A percentile compares a stretch with the other conserved stretches of the same genome.
phyloP scores from a whole-genome alignment of 2,329 filamentous ascomycete genomes.

The Diaporthe nobilis region DNA sequence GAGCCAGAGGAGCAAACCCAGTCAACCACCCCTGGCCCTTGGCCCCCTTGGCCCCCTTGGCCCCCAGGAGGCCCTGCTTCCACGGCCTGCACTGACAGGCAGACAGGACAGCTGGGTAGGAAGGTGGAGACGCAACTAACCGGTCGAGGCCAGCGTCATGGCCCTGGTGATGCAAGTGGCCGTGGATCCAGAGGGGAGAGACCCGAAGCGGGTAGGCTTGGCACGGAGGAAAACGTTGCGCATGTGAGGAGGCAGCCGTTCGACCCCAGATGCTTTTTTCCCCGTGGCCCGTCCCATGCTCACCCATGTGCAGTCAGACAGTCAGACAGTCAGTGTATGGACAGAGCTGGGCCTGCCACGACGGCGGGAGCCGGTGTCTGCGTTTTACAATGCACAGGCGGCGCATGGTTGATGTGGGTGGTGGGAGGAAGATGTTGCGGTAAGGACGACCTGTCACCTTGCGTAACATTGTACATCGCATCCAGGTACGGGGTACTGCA shows the following conservation, averaged over 20 bases:
- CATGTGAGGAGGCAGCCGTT: constrained; percentile 17
- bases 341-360: neutral
- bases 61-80: neutral
- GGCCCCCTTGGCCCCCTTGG: too few relatives aligned
- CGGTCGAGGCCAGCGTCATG: constrained; percentile 18
- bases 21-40: neutral
- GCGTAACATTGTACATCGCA: neutral
- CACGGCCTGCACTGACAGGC: constrained; percentile 12
- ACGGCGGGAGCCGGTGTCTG: constrained; percentile 22
- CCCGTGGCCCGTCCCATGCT: neutral
- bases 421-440: neutral
- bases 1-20: neutral
- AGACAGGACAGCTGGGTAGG: neutral
- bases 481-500: neutral
- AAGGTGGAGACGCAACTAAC: constrained; percentile 35
- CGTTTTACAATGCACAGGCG: constrained; percentile 8
- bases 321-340: constrained; percentile 1
- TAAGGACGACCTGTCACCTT: neutral
- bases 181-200: constrained; percentile 29
- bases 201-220: constrained; percentile 36
- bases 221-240: constrained; percentile 35
- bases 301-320: neutral
- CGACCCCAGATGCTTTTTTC: constrained; percentile 15
- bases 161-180: constrained; percentile 27
- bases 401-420: constrained; percentile 1